Base-by-base conservation (phyloP, 805 yeast genomes). In the Ogataea ramenticola region DNA sequence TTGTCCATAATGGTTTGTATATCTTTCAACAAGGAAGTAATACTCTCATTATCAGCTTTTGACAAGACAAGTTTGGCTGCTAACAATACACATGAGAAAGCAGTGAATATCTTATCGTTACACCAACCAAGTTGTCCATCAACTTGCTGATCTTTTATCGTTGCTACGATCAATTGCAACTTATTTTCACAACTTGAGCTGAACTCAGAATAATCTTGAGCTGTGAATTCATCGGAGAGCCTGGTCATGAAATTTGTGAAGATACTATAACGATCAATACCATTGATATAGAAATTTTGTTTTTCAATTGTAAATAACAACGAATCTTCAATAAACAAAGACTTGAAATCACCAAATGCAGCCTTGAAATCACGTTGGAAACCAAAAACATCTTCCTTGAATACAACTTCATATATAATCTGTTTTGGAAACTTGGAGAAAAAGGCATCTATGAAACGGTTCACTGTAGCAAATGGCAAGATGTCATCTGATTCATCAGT, bases 281-380 rank as follows among this genome's bases (percentile, higher is more conserved):
- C 72, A 54, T 80, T 77, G 50, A 79, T 68, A 61, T 79, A 86
- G 34, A 83, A 72, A 50, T 87, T 86, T 43, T 72, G 75, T 52
- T 76, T 77, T 55, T 88, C 96, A 7, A 72, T 62, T 6, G 79
- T 78, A 59, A 87, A 88, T 35, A 88, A 57, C 2, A 69, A 64
- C 17, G 66, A 61, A 19, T 61, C 66, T 6, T 49, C 45, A 9
- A 45, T 29, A 1, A 52, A 27, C 7, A 61, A 56, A 1, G 14
- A 31, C 24, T 39, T 14, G 31, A 15, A 16, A 32, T 39, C 31
- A 17, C 22, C 26, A 31, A 33, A 22, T 35, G 17, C 24, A 24
- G 12, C 6, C 19, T 33, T 11, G 15, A 27, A 27, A 6, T n/a
- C 24, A 12, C 5, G 3, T 3, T 22, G 16, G 49, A 40, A 43